Evolutionary conservation across 2,329 filamentous ascomycete species (phyloP).

Genomic region (Penicillium crustosum): DNA sequence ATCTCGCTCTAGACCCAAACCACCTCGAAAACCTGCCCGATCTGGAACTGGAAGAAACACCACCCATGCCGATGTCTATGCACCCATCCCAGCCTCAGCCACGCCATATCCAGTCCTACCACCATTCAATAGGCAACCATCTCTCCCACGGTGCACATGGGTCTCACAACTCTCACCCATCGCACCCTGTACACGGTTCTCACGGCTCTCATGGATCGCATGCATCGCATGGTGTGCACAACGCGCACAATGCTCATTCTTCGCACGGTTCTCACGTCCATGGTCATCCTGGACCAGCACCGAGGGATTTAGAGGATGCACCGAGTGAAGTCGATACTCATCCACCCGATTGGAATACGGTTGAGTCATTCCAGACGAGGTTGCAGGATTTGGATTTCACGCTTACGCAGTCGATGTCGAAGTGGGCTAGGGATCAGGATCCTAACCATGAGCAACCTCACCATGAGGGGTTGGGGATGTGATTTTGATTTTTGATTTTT

Average conservation of each 20-base stretch:
- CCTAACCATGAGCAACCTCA: conserved; percentile 23
- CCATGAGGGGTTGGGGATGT: conserved; percentile 26
- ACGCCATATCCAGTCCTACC: conserved; percentile 9
- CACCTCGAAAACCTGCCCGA: conserved; percentile 28
- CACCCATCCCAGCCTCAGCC: conserved; percentile 9
- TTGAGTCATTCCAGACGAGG: conserved; percentile 24
- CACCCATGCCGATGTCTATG: conserved; percentile 22
- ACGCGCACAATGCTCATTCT: not conserved
- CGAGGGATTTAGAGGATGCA: conserved; percentile 13
- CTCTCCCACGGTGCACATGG: not conserved
- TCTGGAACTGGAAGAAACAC: conserved; percentile 29
- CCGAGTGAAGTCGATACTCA: conserved; percentile 13
- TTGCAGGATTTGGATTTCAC: conserved; percentile 18
- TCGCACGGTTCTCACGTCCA: not conserved
- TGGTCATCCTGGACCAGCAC: not conserved
- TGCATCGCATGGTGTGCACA: not conserved
- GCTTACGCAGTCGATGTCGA: conserved; percentile 24
- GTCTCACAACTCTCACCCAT: not conserved
- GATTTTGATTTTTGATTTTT: conserved; percentile 7
- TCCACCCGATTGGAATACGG: conserved; percentile 21
- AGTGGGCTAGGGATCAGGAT: conserved; percentile 24
- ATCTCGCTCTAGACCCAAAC: conserved; percentile 22
- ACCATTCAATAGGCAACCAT: conserved; percentile 12
- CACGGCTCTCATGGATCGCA: not conserved
- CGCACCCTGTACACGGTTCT: not conserved